Evolutionary conservation across 176 grass and related monocot genomes (phyloP).

Genomic region (Bolboschoenus planiculmis): DNA sequence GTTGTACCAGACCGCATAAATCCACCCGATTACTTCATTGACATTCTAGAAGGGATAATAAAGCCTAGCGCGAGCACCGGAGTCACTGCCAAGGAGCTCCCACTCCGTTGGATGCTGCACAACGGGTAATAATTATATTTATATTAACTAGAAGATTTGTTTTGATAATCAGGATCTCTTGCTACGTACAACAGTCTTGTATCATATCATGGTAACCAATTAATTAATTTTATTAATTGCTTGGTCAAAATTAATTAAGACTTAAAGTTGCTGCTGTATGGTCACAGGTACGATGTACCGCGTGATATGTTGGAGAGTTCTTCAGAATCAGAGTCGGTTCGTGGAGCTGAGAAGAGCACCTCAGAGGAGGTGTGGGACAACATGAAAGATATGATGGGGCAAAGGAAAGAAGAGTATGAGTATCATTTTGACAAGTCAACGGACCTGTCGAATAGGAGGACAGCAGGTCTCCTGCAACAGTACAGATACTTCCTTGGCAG

Average conservation of each 20-base stretch:
- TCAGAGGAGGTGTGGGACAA: constrained; percentile 60
- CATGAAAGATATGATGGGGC: constrained; percentile 58
- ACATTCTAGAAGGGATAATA: constrained; percentile 78
- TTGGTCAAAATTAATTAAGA: background rate
- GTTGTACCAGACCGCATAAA: constrained; percentile 75
- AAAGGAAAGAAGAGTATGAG: constrained; percentile 67
- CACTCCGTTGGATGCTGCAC: constrained; percentile 78
- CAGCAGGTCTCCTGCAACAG: constrained; percentile 53
- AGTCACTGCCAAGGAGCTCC: constrained; percentile 58
- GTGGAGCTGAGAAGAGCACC: constrained; percentile 21
- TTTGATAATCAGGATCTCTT: background rate
- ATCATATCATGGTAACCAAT: constrained; percentile 1
- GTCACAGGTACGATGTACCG: constrained; percentile 49
- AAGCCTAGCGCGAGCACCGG: constrained; percentile 40
- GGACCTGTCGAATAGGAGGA: constrained; percentile 63
- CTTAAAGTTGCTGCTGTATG: background rate
- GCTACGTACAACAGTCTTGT: background rate
- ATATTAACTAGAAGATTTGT: background rate
- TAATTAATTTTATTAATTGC: background rate
- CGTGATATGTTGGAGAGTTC: constrained; percentile 59
- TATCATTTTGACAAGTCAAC: constrained; percentile 53
- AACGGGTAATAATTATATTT: constrained; percentile 38
- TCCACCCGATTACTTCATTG: constrained; percentile 85
- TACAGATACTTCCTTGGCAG: constrained; percentile 84
- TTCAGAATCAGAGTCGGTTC: constrained; percentile 41